A percentile compares a stretch with the other conserved stretches of the same genome.
Conservation (phyloP, 1,284 basidiomycete genomes). For the Lignosus rhinocerotis region DNA sequence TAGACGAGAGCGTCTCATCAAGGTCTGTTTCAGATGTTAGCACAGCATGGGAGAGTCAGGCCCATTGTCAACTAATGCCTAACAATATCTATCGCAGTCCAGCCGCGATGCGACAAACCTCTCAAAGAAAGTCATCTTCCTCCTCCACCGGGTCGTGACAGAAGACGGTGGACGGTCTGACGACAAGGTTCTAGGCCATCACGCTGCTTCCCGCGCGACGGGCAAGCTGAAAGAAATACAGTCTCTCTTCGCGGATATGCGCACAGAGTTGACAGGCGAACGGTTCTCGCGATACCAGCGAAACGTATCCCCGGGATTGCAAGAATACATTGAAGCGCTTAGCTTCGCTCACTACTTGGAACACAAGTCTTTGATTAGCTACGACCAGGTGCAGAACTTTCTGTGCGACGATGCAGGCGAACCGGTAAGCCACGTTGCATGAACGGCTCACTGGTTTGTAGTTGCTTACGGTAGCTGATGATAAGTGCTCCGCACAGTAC, state of each 20-base stretch:
- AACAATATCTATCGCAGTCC: slow-evolving; percentile 40
- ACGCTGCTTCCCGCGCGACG: slow-evolving; percentile 58
- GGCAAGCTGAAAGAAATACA: slow-evolving; percentile 75
- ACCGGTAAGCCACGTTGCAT: slow-evolving; percentile 47
- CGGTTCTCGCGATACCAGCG: slow-evolving; percentile 81
- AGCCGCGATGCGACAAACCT: slow-evolving; percentile 87
- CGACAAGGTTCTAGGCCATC: slow-evolving; percentile 33
- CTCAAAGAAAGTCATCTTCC: slow-evolving; percentile 96
- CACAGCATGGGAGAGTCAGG: neutral
- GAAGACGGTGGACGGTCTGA: slow-evolving; percentile 42
- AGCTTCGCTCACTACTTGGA: slow-evolving; percentile 90
- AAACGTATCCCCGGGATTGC: slow-evolving; percentile 76
- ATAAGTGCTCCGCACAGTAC: slow-evolving; percentile 42
- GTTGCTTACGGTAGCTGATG: neutral
- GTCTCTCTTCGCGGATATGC: slow-evolving; percentile 61
- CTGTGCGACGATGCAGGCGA: slow-evolving; percentile 60
- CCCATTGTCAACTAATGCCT: neutral
- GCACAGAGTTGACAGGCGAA: slow-evolving; percentile 66
- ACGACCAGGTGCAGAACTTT: slow-evolving; percentile 64
- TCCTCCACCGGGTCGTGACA: slow-evolving; percentile 78
- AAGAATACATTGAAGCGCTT: slow-evolving; percentile 93
- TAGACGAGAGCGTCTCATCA: slow-evolving; percentile 80
- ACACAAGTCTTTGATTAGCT: slow-evolving; percentile 69
- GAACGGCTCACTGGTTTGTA: neutral
- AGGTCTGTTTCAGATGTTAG: slow-evolving; percentile 46